Evolutionary conservation across 768 basidiomycete genomes (phyloP).

Genomic region (Leucocoprinus birnbaumii): DNA sequence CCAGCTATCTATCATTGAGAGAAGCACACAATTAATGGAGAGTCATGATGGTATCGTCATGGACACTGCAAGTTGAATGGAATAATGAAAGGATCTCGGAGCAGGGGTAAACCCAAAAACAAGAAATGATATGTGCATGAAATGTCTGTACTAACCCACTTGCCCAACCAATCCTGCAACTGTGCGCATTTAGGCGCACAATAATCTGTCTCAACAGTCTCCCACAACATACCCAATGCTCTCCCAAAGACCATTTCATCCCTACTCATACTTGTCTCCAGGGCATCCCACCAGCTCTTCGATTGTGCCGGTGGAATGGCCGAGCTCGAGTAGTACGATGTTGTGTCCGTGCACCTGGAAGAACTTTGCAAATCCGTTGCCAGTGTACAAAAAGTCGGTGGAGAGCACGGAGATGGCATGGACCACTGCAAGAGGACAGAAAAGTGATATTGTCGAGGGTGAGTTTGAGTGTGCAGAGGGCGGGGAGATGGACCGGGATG

Average conservation of each 20-base stretch:
- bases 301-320: slow-evolving; percentile 65
- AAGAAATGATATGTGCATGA: no score
- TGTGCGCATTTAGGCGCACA: slow-evolving; percentile 56
- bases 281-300: slow-evolving; percentile 34
- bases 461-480: slow-evolving; percentile 65
- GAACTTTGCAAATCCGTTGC: slow-evolving; percentile 60
- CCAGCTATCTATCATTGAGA: no score
- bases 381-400: slow-evolving; percentile 70
- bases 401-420: slow-evolving; percentile 67
- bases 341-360: slow-evolving; percentile 64
- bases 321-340: slow-evolving; percentile 66
- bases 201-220: slow-evolving; percentile 36
- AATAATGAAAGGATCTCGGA: no score
- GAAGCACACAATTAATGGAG: no score
- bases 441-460: slow-evolving; percentile 74
- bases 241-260: slow-evolving; percentile 9
- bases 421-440: slow-evolving; percentile 62
- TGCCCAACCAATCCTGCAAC: slow-evolving; percentile 62
- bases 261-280: neutral
- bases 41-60: no score
- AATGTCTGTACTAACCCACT: neutral
- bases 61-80: no score
- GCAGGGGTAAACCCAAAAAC: no score
- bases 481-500: slow-evolving; percentile 49
- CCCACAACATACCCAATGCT: slow-evolving; percentile 38